A percentile compares a stretch with the other conserved stretches of the same genome.
Evolutionary conservation across 2,329 filamentous ascomycete species (phyloP).

Genomic region (Colletotrichum navitas): DNA sequence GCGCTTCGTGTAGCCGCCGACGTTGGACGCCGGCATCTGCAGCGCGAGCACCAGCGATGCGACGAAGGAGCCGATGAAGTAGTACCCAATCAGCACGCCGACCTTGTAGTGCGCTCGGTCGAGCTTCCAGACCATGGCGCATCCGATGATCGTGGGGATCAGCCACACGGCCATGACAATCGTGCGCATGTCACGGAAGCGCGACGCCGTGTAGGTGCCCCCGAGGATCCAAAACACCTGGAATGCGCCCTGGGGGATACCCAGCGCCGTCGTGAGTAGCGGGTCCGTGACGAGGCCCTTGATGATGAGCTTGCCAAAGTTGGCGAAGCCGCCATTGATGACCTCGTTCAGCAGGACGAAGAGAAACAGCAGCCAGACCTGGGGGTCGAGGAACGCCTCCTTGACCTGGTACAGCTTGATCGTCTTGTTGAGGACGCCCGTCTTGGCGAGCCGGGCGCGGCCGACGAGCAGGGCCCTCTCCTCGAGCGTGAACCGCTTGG

Average conservation of each 20-base stretch:
- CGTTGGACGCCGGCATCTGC: conserved; percentile 63
- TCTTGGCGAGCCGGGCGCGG: conserved; percentile 63
- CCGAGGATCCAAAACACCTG: conserved; percentile 66
- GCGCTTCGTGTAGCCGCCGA: conserved; percentile 63
- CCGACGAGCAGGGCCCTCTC: conserved; percentile 69
- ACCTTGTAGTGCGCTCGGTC: conserved; percentile 53
- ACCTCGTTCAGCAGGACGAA: conserved; percentile 57
- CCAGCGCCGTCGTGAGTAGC: conserved; percentile 61
- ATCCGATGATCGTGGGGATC: conserved; percentile 63
- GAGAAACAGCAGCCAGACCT: conserved; percentile 70
- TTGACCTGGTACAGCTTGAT: conserved; percentile 63
- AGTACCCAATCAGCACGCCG: conserved; percentile 65
- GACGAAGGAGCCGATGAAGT: conserved; percentile 63
- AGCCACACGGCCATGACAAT: conserved; percentile 65
- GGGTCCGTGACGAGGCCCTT: conserved; percentile 50
- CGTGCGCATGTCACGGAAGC: conserved; percentile 63
- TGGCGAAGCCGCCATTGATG: conserved; percentile 64
- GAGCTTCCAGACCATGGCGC: conserved; percentile 64
- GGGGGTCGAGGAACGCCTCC: conserved; percentile 64
- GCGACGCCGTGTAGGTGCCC: conserved; percentile 64
- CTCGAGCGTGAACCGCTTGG: conserved; percentile 69
- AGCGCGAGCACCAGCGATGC: conserved; percentile 65
- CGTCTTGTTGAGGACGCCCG: conserved; percentile 60
- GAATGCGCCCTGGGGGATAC: conserved; percentile 67
- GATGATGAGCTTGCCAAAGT: conserved; percentile 48